A percentile compares a stretch with the other conserved stretches of the same genome.
Evolutionary conservation across 129 eudicot species (phyloP).

Genomic region (Ambrosia artemisiifolia): DNA sequence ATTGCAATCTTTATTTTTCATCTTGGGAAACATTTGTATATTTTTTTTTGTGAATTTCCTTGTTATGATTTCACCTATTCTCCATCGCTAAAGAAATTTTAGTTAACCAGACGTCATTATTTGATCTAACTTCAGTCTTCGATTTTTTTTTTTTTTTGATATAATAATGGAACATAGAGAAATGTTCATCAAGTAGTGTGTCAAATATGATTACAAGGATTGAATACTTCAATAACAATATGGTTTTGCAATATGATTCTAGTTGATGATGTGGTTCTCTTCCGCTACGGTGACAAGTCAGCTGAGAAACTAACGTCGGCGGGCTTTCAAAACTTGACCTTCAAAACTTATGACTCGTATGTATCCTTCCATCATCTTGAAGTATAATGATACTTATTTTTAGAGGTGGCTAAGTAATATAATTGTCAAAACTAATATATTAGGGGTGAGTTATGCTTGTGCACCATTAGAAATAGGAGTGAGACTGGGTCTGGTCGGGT

Average conservation of each 20-base stretch:
- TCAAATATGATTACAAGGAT: neutral
- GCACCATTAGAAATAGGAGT: neutral
- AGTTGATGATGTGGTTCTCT: slow-evolving; percentile 87
- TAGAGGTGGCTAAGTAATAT: neutral
- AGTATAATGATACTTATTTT: neutral
- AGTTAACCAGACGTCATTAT: neutral
- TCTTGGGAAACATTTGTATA: neutral
- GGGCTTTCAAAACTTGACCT: slow-evolving; percentile 67
- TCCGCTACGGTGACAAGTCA: slow-evolving; percentile 70
- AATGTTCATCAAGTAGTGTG: neutral
- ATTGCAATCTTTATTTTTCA: neutral
- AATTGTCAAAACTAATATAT: neutral
- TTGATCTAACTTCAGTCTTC: neutral
- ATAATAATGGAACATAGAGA: neutral
- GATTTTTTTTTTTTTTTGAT: no score
- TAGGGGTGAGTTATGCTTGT: neutral
- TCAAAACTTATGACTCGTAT: slow-evolving; percentile 68
- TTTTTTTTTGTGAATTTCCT: neutral
- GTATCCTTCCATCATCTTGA: slow-evolving; percentile 14
- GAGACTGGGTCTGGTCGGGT: neutral
- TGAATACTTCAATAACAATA: neutral
- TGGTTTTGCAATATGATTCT: slow-evolving; percentile 29
- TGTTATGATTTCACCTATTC: neutral
- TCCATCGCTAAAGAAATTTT: neutral
- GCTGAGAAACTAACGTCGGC: slow-evolving; percentile 44